Evolutionary conservation across 768 basidiomycete genomes (phyloP), one percentile per base, ranked within the genome.

Genomic region (Lyophyllum atratum): DNA sequence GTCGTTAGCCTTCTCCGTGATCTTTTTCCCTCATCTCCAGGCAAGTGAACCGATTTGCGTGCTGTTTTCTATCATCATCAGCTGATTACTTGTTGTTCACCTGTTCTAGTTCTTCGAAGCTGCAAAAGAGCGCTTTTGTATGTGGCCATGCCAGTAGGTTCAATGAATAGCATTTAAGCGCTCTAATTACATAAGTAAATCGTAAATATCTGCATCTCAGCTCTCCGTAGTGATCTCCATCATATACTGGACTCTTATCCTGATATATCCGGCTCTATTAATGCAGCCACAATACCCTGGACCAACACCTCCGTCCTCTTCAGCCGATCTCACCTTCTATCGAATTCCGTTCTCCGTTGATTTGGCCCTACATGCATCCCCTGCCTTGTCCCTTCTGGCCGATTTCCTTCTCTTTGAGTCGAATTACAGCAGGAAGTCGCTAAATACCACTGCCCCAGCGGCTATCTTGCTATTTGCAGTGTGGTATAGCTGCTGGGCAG

Each of bases 381-480:
- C 92, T 2, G 80, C 81, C 1, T 39, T 85, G 9, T 66, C 81
- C 6, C 75, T 92, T 40, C 59, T 88, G 19, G 56, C 80, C 31
- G 89, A 93, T 66, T 94, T 93, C 68, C 76, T 87, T 62, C 59
- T 83, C 10, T 82, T 88, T 52, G 88, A 93, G 64, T 63, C 63
- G 26, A 86, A 78, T 58, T 92, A 85, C 65, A 64, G 59, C 15
- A 62, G 57, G n/a, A 68, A 59, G 1, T 66, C 69, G 21, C 62
- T 70, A 9, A 17, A 12, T 25, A 58, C 53, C 12, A 60, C 59
- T 31, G 76, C 73, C 0, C 74, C 78, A 9, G 12, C 70, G 19
- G 55, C 74, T 31, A 60, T 69, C 7, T 46, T 62, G 12, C 39
- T 63, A 2, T 76, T 66, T 55, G 69, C 76, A 6, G 9, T 71